Percentiles rank a stretch among this genome's conserved stretches.
These are phyloP conservation scores for Discostella pseudostelligera DNA, from an alignment of 108 stramenopile genomes.

Conservation along the genomic window DNA sequence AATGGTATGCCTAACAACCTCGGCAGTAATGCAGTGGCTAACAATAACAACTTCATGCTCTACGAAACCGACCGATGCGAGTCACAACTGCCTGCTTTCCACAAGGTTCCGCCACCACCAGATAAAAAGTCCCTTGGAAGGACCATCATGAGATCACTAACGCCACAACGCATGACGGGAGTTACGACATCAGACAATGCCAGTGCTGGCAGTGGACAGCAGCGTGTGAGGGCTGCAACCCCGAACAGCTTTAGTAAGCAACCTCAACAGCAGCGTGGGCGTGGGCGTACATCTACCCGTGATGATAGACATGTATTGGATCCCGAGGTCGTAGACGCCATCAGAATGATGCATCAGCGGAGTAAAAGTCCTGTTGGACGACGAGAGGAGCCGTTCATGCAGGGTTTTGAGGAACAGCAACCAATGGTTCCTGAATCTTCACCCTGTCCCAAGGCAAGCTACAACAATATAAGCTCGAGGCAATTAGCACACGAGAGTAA, in stretches of 20 bases:
- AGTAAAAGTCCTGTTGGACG: conserved; percentile 7
- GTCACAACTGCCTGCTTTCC: conserved; percentile 8
- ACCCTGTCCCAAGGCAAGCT: too few species aligned
- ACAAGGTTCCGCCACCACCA: background rate
- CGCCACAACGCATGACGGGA: background rate
- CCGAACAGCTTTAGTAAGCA: too few species aligned
- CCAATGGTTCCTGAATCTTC: too few species aligned
- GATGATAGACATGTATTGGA: conserved; percentile 2
- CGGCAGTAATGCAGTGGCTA: background rate
- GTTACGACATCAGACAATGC: too few species aligned
- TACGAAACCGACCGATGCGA: conserved; percentile 16
- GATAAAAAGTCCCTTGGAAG: background rate
- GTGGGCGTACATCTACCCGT: background rate
- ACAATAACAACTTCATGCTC: conserved; percentile 1
- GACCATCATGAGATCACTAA: conserved; percentile 2
- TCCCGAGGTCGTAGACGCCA: conserved; percentile 11
- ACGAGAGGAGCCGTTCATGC: background rate
- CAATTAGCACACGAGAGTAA: too few species aligned
- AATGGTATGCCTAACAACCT: background rate
- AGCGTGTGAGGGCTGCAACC: too few species aligned
- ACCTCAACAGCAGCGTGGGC: background rate
- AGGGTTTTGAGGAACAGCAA: background rate
- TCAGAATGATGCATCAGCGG: conserved; percentile 6
- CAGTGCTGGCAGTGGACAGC: too few species aligned
- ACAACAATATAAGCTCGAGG: too few species aligned